phyloP scores from a whole-genome alignment of 345 rosid genomes.

The Murraya koenigii region DNA sequence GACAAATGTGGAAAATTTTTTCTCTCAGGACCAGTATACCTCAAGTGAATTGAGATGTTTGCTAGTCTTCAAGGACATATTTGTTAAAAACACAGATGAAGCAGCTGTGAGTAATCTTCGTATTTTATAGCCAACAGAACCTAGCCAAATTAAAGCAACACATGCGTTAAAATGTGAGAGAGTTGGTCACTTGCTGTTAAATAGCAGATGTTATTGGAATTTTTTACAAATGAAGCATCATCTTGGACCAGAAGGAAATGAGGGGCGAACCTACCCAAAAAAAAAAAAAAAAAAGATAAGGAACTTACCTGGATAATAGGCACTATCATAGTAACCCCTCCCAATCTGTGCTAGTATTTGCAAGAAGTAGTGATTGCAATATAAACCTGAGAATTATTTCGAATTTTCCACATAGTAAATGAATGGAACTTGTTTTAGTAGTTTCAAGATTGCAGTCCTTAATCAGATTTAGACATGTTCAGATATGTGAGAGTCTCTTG shows the following conservation, averaged over 20 bases:
- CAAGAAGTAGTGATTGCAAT: conserved; percentile 89
- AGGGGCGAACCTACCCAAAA: not conserved
- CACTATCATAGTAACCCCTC: conserved; percentile 68
- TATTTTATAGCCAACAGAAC: conserved; percentile 54
- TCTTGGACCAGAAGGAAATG: not conserved
- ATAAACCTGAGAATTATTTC: conserved; percentile 45
- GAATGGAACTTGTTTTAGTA: not conserved
- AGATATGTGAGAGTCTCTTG: not conserved
- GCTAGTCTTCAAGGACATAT: conserved; percentile 43
- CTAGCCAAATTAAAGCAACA: conserved; percentile 43
- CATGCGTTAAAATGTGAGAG: not conserved
- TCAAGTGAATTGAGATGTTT: conserved; percentile 62
- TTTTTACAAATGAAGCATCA: not conserved
- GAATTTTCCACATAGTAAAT: not conserved
- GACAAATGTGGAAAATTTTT: not conserved
- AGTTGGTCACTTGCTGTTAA: not conserved
- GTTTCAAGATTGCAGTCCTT: not conserved
- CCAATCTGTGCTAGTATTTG: conserved; percentile 76
- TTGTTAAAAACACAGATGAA: conserved; percentile 54
- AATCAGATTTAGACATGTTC: too few species aligned
- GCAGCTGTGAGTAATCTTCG: conserved; percentile 51
- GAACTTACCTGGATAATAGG: conserved; percentile 57
- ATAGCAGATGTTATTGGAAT: not conserved
- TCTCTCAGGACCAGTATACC: conserved; percentile 39
- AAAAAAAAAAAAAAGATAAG: not conserved